Evolutionary conservation across 306 rosid genomes (phyloP), one percentile per base, ranked within the genome.

Genomic region (Vigna angularis): DNA sequence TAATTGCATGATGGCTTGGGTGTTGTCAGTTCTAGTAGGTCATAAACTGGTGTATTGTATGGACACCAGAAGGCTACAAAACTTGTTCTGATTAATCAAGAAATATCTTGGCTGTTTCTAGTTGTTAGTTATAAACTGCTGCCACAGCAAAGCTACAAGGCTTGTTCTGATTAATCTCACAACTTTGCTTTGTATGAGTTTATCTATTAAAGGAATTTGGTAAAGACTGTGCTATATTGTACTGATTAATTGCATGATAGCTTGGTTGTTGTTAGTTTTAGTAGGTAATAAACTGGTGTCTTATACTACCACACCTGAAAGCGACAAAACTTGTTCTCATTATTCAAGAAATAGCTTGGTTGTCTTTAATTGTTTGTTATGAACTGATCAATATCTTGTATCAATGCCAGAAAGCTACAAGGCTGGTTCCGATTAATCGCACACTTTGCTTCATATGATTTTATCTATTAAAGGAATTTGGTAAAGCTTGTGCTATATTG

Each of bases 201-300:
- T 5, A 11, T 20, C n/a, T 40, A 40, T 68, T 64, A 17, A 17
- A 53, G 74, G 51, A 71, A n/a, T 62, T 56, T 71, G 72, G 49
- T 80, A 18, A 13, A 9, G 38, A 36, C 1, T 72, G 26, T 59
- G 70, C 34, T 76, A 36, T 36, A 36, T 36, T 70, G 13, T 57
- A 68, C 42, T 4, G 20, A 58, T 38, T 61, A 18, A 36, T 50
- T 1, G 16, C 13, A 12, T 18, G 18, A 14, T 6, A 11, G 2
- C 53, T 15, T 15, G 15, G 40, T 45, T 48, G 52, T 48, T 48
- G 52, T 14, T 48, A 48, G 6, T 14, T 14, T 6, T 48, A 3
- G 53, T 48, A 0, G 17, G 17, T 48, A n/a, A 5, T 14, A 48
- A 15, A 48, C 7, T 48, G 2, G 17, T 48, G 53, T 48, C 17